A percentile compares a stretch with the other conserved stretches of the same genome.
These are phyloP conservation scores for Hordeum marinum DNA, from an alignment of 176 grass and related monocot genomes.

Conservation along the genomic window DNA sequence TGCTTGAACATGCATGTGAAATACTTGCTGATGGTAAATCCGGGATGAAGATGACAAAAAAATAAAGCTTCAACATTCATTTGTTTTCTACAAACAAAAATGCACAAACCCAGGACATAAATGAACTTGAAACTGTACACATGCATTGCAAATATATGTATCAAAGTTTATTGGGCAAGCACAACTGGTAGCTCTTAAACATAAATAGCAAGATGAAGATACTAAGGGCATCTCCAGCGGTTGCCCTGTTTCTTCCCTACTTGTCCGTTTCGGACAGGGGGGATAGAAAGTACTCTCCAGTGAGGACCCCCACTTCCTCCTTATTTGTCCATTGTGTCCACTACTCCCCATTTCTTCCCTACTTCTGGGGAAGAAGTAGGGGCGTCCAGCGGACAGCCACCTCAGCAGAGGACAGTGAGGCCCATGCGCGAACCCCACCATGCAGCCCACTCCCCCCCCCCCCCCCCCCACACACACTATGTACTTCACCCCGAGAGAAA, in stretches of 20 bases:
- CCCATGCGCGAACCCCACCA: too few relatives aligned
- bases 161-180: neutral
- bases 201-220: neutral
- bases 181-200: neutral
- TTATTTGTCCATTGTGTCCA: neutral
- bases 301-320: neutral
- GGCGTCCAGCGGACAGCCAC: neutral
- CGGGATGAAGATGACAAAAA: neutral
- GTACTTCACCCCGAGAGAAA: too few relatives aligned
- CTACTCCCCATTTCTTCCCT: neutral
- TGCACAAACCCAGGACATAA: neutral
- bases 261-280: neutral
- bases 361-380: neutral
- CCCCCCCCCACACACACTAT: too few relatives aligned
- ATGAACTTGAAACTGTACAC: neutral
- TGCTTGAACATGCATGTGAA: neutral
- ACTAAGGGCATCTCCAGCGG: neutral
- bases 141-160: neutral
- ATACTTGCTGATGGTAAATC: neutral
- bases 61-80: neutral
- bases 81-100: neutral
- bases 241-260: neutral
- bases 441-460: too few relatives aligned
- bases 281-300: neutral
- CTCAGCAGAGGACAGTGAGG: neutral